Conservation (phyloP, 2,329 filamentous ascomycete genomes). For the Colletotrichum kahawae region DNA sequence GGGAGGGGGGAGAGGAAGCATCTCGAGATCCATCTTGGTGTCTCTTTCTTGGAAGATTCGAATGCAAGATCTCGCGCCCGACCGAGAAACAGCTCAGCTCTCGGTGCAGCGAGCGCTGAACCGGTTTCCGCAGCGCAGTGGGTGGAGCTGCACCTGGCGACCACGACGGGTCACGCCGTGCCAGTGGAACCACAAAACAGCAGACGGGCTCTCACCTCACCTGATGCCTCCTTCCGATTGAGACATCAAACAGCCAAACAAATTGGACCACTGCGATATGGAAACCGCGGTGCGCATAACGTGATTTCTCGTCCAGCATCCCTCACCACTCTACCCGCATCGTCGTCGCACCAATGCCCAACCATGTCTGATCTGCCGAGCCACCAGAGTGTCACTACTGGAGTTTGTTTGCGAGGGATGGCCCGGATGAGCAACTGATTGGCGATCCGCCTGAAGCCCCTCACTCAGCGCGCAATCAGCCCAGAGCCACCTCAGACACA, state of each 20-base stretch:
- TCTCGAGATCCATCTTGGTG: not conserved
- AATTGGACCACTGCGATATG: not conserved
- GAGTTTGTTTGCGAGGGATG: not conserved
- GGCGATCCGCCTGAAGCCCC: not conserved
- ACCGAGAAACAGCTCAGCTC: not conserved
- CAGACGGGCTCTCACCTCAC: conserved; percentile 8
- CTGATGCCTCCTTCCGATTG: conserved; percentile 5
- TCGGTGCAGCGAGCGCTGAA: not conserved
- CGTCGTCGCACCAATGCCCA: not conserved
- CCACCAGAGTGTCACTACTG: not conserved
- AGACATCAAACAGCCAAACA: not conserved
- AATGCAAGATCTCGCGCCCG: not conserved
- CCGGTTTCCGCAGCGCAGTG: not conserved
- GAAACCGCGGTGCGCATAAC: not conserved
- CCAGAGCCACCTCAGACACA: not conserved
- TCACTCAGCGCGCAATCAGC: not conserved
- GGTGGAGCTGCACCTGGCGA: not conserved
- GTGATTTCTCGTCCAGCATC: not conserved
- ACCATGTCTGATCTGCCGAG: conserved; percentile 5
- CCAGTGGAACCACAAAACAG: conserved; percentile 19
- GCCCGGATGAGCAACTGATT: not conserved
- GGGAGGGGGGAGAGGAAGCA: not conserved
- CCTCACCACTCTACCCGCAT: not conserved
- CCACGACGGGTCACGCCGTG: not conserved
- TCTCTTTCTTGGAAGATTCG: not conserved